Evolutionary conservation across 2,329 filamentous ascomycete species (phyloP), one percentile per base, ranked within the genome.

Genomic region (Penicillium sclerotigenum): DNA sequence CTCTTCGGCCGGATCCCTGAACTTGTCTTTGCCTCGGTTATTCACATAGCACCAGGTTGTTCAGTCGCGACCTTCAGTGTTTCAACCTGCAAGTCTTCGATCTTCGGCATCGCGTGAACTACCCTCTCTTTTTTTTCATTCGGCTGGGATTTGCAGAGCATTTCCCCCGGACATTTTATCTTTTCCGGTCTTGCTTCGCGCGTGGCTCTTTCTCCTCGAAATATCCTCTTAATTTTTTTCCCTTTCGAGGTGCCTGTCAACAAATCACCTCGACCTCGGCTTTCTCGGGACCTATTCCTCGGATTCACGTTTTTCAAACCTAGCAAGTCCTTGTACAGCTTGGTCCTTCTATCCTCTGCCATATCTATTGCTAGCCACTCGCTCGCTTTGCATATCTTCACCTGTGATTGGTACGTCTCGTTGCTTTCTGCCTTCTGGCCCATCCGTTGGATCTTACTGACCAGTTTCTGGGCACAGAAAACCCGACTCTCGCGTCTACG

Each of bases 101-200:
- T 46, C 36, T 55, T 62, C 58, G 52, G 55, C 56, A 45, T 59
- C 59, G 65, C 58, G 57, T 65, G 59, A 53, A 62, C 56, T 57
- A 53, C 52, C 62, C 60, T 60, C 52, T 33, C 63, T 50, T 56
- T 53, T 42, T 64, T 56, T 59, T 57, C n/a, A 52, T 57, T 62
- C 57, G 45, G 53, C 54, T 63, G 63, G 70, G 68, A 66, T 63
- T 65, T 74, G 72, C 71, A 73, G 72, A 70, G 72, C 72, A 74
- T 69, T 63, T 67, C 70, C 66, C 60, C 55, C 52, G 38, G 26
- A 18, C 47, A 53, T 52, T 50, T 52, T 59, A 47, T 53, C 56
- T 52, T 58, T 56, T 29, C 45, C 31, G 42, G 45, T 54, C 43
- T 51, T 49, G 34, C 33, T 36, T 58, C 45, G 29, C 43, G 59